Conservation (phyloP, 2,329 filamentous ascomycete genomes). For the Leptodontidium sp. region DNA sequence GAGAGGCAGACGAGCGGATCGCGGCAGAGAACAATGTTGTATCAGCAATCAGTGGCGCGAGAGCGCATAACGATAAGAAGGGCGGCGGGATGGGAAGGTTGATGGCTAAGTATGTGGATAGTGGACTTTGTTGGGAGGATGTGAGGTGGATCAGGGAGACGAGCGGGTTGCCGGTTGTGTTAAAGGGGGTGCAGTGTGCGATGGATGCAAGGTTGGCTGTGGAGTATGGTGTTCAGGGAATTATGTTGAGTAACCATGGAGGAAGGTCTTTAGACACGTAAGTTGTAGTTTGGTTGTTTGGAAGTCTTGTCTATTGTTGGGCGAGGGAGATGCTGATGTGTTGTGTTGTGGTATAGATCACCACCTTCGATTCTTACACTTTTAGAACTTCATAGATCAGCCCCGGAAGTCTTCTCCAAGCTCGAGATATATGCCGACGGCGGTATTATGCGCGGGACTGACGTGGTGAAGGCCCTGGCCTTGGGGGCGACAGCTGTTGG, state of each 20-base stretch:
- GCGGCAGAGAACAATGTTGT: slow-evolving; percentile 56
- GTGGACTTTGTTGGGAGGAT: slow-evolving; percentile 68
- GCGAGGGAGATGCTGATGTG: no score
- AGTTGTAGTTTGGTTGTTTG: no score
- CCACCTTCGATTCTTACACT: slow-evolving; percentile 65
- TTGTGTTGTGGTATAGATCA: slow-evolving; percentile 48
- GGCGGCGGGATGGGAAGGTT: slow-evolving; percentile 63
- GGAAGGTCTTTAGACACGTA: slow-evolving; percentile 57
- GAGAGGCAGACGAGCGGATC: slow-evolving; percentile 55
- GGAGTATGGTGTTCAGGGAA: slow-evolving; percentile 68
- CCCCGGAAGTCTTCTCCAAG: slow-evolving; percentile 64
- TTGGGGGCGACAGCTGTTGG: slow-evolving; percentile 71
- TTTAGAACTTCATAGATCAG: slow-evolving; percentile 68
- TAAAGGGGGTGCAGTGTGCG: slow-evolving; percentile 76
- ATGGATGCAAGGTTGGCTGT: slow-evolving; percentile 68
- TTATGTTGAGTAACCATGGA: slow-evolving; percentile 76
- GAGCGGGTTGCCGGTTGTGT: slow-evolving; percentile 62
- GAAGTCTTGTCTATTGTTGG: no score
- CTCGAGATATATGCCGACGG: slow-evolving; percentile 72
- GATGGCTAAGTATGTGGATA: slow-evolving; percentile 65
- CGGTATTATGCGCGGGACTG: slow-evolving; percentile 69
- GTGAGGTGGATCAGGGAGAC: slow-evolving; percentile 69
- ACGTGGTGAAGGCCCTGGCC: slow-evolving; percentile 73
- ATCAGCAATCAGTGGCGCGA: slow-evolving; percentile 59
- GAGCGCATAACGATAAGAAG: slow-evolving; percentile 59